Conservation (phyloP, 768 basidiomycete species). For the Mycena polygramma region DNA sequence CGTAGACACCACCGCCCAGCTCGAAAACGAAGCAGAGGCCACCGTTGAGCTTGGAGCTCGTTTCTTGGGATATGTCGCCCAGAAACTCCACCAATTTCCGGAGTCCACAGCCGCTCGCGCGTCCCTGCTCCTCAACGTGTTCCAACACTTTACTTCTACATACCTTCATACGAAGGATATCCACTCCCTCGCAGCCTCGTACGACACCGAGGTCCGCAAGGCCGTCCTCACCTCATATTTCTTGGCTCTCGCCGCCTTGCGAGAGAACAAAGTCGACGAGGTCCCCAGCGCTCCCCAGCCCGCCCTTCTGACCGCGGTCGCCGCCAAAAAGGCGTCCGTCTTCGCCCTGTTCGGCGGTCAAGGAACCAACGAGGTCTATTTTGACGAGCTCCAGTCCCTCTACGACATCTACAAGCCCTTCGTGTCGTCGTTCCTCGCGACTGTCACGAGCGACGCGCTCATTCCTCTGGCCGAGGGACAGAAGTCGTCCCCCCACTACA, state of each 20-base stretch:
- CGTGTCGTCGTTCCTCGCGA: constrained; percentile 77
- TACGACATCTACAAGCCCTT: constrained; percentile 94
- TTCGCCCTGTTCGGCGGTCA: constrained; percentile 98
- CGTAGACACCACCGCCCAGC: constrained; percentile 64
- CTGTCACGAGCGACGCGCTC: constrained; percentile 76
- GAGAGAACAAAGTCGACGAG: constrained; percentile 63
- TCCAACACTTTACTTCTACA: constrained; percentile 82
- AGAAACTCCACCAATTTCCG: constrained; percentile 68
- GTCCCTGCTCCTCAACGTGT: constrained; percentile 78
- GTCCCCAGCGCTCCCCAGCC: constrained; percentile 74
- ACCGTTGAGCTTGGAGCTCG: constrained; percentile 84
- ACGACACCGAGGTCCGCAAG: constrained; percentile 82
- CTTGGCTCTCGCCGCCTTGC: constrained; percentile 77
- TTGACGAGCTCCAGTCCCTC: constrained; percentile 93
- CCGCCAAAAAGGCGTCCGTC: constrained; percentile 75
- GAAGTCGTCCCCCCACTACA: constrained; percentile 75
- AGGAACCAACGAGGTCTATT: constrained; percentile 98
- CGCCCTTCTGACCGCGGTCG: constrained; percentile 76
- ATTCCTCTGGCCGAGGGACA: constrained; percentile 75
- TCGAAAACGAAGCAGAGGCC: constrained; percentile 71
- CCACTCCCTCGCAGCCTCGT: constrained; percentile 83
- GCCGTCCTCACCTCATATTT: constrained; percentile 86
- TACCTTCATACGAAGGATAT: constrained; percentile 83
- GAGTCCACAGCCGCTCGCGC: constrained; percentile 66
- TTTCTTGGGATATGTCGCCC: constrained; percentile 84